These are phyloP conservation scores for Orbilia blumenaviensis DNA, from an alignment of 2,329 filamentous ascomycete species.

Conservation along the genomic window DNA sequence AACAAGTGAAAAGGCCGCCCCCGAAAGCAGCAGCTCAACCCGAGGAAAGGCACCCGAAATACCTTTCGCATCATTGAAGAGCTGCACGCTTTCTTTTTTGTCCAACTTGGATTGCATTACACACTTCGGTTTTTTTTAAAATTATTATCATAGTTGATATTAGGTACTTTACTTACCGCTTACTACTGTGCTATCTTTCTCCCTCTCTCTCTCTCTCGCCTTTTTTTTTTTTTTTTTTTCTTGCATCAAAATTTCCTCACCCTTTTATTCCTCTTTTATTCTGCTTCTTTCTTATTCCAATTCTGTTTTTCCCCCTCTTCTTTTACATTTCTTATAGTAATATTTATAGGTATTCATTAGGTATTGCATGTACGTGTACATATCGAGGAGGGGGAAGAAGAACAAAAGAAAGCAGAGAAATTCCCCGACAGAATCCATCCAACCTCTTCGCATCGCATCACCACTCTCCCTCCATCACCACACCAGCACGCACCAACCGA, in stretches of 20 bases:
- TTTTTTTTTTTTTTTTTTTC: background rate
- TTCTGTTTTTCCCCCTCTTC: background rate
- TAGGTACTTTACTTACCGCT: background rate
- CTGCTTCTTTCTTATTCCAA: background rate
- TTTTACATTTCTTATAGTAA: background rate
- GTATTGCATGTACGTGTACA: too few species aligned
- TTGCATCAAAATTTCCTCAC: too few species aligned
- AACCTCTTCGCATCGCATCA: slow-evolving; percentile 7
- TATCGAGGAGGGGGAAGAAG: slow-evolving; percentile 18
- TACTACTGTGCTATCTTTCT: background rate
- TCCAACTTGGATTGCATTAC: background rate
- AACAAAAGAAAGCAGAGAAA: background rate
- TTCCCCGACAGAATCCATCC: background rate
- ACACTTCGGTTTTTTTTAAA: background rate
- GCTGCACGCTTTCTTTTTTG: background rate
- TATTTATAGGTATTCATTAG: slow-evolving; percentile 13
- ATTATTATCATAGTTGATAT: background rate
- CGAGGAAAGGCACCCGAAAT: slow-evolving; percentile 27
- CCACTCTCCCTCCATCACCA: background rate
- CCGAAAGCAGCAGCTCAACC: slow-evolving; percentile 50
- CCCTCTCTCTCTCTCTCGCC: background rate
- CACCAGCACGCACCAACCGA: background rate
- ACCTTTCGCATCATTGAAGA: slow-evolving; percentile 17
- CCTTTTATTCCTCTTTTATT: background rate
- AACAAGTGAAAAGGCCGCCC: slow-evolving; percentile 10